Evolutionary conservation across 805 yeast genomes (phyloP).

Genomic region (Dipodascopsis uninucleata): DNA sequence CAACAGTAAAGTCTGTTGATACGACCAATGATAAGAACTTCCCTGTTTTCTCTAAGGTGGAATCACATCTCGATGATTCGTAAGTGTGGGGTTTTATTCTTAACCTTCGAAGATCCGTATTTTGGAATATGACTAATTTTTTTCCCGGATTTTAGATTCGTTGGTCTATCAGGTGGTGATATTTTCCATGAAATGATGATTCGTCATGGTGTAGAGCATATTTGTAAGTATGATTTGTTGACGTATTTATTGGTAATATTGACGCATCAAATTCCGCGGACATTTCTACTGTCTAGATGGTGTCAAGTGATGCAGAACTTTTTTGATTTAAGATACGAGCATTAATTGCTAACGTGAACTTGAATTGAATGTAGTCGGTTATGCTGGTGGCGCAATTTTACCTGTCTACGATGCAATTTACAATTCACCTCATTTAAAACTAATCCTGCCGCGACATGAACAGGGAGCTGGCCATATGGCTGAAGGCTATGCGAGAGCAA

Average conservation of each 20-base stretch:
- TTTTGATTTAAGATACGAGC: neutral
- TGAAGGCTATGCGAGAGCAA: constrained; percentile 94
- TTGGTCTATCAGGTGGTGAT: constrained; percentile 97
- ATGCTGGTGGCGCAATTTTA: constrained; percentile 98
- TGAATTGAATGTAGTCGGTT: constrained; percentile 65
- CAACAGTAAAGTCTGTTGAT: constrained; percentile 9
- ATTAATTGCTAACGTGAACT: constrained; percentile 2
- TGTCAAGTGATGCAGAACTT: neutral
- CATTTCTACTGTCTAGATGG: neutral
- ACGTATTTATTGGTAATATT: no score
- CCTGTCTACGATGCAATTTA: constrained; percentile 97
- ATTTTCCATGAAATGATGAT: constrained; percentile 99
- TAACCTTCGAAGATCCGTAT: neutral
- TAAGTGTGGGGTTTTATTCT: constrained; percentile 5
- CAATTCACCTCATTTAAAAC: constrained; percentile 82
- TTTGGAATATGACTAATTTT: neutral
- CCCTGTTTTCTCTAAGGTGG: constrained; percentile 9
- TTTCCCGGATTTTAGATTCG: constrained; percentile 54
- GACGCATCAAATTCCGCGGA: no score
- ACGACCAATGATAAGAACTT: neutral
- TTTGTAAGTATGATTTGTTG: constrained; percentile 41
- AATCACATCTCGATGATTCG: constrained; percentile 24
- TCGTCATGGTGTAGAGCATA: constrained; percentile 90
- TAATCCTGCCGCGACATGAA: constrained; percentile 92
- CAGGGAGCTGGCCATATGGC: constrained; percentile 99